Evolutionary conservation across 2,329 filamentous ascomycete genomes (phyloP).

Genomic region (Pyricularia sp.): DNA sequence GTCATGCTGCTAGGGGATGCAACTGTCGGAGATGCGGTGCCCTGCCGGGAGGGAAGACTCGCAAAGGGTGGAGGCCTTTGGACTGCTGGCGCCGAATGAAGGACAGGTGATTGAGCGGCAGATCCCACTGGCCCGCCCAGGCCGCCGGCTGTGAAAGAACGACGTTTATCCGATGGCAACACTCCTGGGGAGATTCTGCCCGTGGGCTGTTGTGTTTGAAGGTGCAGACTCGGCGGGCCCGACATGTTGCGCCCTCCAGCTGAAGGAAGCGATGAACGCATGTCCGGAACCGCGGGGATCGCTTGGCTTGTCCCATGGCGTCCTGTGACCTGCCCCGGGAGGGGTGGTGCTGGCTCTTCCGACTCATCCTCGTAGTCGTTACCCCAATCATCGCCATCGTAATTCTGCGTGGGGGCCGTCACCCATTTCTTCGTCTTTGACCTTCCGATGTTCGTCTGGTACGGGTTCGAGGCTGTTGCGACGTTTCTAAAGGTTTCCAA

Average conservation of each 20-base stretch:
- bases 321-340: not conserved
- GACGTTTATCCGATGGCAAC: not conserved
- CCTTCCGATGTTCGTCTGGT: constrained; percentile 80
- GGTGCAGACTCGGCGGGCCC: constrained; percentile 13
- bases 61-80: not conserved
- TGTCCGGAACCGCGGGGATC: not conserved
- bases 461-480: constrained; percentile 27
- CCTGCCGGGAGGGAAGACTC: not conserved
- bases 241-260: constrained; percentile 1
- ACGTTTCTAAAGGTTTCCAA: not conserved
- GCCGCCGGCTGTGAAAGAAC: not conserved
- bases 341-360: constrained; percentile 26
- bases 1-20: constrained; percentile 2
- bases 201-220: constrained; percentile 11
- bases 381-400: constrained; percentile 93
- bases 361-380: constrained; percentile 55
- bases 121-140: not conserved
- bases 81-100: not conserved
- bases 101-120: not conserved
- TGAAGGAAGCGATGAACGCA: not conserved
- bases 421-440: constrained; percentile 93
- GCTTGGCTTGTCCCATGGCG: not conserved
- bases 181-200: not conserved
- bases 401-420: constrained; percentile 75
- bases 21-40: constrained; percentile 5